Evolutionary conservation across 805 yeast species (phyloP), one percentile per base, ranked within the genome.

Genomic region (Starmerella potacharoeniae): DNA sequence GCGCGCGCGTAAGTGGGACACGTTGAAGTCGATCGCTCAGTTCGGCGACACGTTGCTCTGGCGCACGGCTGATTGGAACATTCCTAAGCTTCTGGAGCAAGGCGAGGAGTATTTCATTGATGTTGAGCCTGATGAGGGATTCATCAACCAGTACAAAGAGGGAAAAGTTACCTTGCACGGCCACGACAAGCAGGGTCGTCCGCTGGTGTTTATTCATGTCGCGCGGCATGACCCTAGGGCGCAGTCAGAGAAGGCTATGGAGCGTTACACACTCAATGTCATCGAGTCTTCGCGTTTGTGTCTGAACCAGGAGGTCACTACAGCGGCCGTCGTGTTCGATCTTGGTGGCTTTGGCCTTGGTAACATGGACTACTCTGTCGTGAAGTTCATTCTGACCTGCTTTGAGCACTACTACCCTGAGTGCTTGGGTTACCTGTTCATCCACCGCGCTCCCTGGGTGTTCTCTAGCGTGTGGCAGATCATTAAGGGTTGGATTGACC

Each of bases 371-470:
- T 88, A 88, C 66, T 76, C 79, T 3, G 88, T 96, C 5, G 95
- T 93, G 57, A 90, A 90, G 71, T 91, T 86, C 70, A 79, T 93
- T 71, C 83, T 90, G 58, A 79, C 81, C 53, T 84, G 90, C 58
- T 89, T 93, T 69, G 97, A 93, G 74, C 95, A 95, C 0, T 96
- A 91, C 67, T 93, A 91, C 68, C 98, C 98, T 0, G 98, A 93
- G 71, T 83, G 87, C 42, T 76, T 93, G 57, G 96, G 96, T 16
- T 79, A 79, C 54, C 73, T 93, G 52, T 77, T 88, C 61, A 84
- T 93, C 58, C 95, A 88, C 72, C 85, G 86, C 64, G 97, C 98
- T 0, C 98, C 98, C 31, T 89, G 97, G 97, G 80, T 93, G 53
- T 93, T 93, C 73, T 81, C 86, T 51, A 91, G 96, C 29, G 86